Evolutionary conservation across 305 asterid genomes (phyloP), one percentile per base, ranked within the genome.

Genomic region (Petunia hybrid): DNA sequence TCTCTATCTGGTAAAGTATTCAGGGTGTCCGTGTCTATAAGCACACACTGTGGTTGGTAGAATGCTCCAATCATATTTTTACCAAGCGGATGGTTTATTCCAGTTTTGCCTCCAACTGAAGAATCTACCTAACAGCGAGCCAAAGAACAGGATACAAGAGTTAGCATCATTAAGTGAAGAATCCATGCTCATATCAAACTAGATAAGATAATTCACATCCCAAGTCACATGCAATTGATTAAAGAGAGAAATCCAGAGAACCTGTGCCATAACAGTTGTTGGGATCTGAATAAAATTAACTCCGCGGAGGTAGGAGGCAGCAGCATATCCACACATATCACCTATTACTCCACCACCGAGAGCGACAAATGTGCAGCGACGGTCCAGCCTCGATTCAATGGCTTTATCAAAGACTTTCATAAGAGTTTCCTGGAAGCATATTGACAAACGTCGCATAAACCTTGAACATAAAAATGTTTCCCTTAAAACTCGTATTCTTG

Each of bases 251-350:
- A 79, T 12, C 57, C 83, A 70, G 7, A 7, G 36, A 74, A 95
- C 99, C 99, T 96, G 99, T 60, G 99, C 98, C 98, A 96, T 96
- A 83, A 94, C 99, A 69, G 99, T 96, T 5, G 99, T 96, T 4
- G 99, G 99, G 85, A 94, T 94, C 93, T 94, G 99, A 87, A 96
- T 93, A 86, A 96, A 96, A 87, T 92, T 96, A 82, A 96, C 98
- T 84, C 99, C 99, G 9, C 98, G 97, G 53, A 96, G 97, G 86
- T 81, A 96, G 61, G 98, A 88, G 78, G 99, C 99, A 45, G 99
- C 99, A 8, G 99, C 99, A 90, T 92, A 96, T 53, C 99, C 99
- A 86, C 98, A 96, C 98, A 96, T 96, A 89, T 96, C 98, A 57
- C 99, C 99, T 70, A 96, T 94, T 83, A 96, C 99, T 80, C 98